Base-by-base conservation (phyloP, 805 yeast species). In the Ogataea thermomethanolica region DNA sequence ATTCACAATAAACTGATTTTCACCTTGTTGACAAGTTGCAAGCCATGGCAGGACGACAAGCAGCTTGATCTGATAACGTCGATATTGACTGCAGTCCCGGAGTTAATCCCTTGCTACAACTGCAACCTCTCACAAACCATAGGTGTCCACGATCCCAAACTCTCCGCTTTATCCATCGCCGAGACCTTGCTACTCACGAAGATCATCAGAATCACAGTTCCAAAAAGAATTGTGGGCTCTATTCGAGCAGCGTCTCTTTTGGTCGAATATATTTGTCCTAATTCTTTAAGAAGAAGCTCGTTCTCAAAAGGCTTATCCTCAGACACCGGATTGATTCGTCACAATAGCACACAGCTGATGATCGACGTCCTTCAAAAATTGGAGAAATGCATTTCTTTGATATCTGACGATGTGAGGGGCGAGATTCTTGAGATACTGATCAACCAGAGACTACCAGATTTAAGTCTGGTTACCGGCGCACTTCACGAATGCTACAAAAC, bases 81-180 rank as follows among this genome's bases (percentile, higher is more conserved):
- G 9, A 71, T 84, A 12, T 64, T 91, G 27, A 45, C 61, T 4
- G 55, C 65, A 25, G 68, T 77, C 29, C 84, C 86, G 2, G 96
- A 89, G 53, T 66, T 91, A 15, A 70, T 85, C 1, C 79, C 87
- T 1, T 84, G 89, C 1, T 90, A 83, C 50, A 70, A 78, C 48
- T 66, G 73, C 41, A 72, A 78, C 63, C 53, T 79, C 10, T 71
- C 76, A 2, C 62, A 65, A 36, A 73, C 81, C 3, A 78, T 80
- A 39, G 89, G 90, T 13, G 67, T 78, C 13, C 83, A 85, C 55
- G 95, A 85, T 45, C 95, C 97, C 0, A 76, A 81, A 35, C 64
- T 84, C 41, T 71, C 91, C 1, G 80, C 91, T 9, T 87, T 84
- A 65, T 90, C 95, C 89, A 69, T 88, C 33, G 84, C 93, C 7